Base-by-base conservation (phyloP, 176 grass and related monocot species). In the Phoenix dactylifera region DNA sequence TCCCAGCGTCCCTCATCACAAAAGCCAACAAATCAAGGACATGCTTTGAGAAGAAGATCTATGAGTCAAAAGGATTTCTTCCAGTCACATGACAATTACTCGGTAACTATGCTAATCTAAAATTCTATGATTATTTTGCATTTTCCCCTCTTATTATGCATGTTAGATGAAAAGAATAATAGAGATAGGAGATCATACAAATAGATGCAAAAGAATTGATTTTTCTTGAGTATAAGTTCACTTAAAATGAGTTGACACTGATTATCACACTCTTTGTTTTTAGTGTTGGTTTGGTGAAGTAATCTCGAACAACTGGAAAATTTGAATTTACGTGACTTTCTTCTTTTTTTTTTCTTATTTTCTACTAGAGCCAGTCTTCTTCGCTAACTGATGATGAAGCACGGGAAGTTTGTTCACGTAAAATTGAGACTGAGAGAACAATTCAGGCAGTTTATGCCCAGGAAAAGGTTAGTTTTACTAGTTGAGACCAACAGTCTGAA, bases 321-420 rank as follows among this genome's bases (percentile, higher is more conserved):
- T 9, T 44, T 44, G 7, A 44, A 12, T 44, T 14, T 14, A 44
- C 3, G 9, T 44, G 35, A 2, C 35, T 44, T 44, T 44, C 10
- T 12, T 44, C 12, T 74, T 48, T 76, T 51, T 4, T n/a, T 72
- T 57, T 4, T 62, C 19, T 20, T 57, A 64, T 52, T 76, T 59
- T 66, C 59, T 63, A 30, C 35, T 66, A 92, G 93, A 92, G 87
- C 64, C 81, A 89, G 78, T 92, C 93, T 85, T 67, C 64, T 54
- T 98, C 82, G 70, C n/a, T 98, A 67, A 92, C 93, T 69, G 84
- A 98, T 83, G 88, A 89, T 64, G 88, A 98, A 65, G 75, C 74
- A 54, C 73, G 70, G 74, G 82, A 88, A 50, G 57, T 59, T 62
- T 57, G 61, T 57, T 81, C 71, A 26, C 76, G 30, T 9, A 57